Evolutionary conservation across 2,329 filamentous ascomycete genomes (phyloP), one percentile per base, ranked within the genome.

Genomic region (Fusarium sp.): DNA sequence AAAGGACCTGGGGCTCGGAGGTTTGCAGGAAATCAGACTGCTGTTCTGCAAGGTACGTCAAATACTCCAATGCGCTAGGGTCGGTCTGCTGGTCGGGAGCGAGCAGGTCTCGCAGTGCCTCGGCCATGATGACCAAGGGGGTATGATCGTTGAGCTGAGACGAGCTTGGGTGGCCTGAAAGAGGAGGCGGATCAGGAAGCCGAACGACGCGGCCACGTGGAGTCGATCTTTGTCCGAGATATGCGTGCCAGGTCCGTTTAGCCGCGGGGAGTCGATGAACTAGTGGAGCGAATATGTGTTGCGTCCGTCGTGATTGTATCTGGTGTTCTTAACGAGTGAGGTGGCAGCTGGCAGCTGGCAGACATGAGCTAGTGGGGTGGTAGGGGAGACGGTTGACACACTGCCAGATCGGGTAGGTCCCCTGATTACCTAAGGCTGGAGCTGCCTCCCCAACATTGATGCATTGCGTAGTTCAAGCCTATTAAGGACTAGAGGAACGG

Each of bases 1-100:
- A 86, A n/a, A 98, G 89, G 1, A 91, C 91, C 70, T 94, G 91
- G 1, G 93, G 92, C 82, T 99, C 96, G 8, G 89, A 91, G 27
- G 90, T 89, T 59, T 90, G 89, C 62, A 98, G 88, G 38, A 92
- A 90, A 27, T 91, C 87, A 59, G 97, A 87, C 14, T 94, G 91
- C 62, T 97, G 91, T 4, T 93, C 93, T 7, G 93, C 91, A 53
- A 98, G 87, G 69, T 92, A 90, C 68, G 90, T 88, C 55, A 98
- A 90, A 81, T 98, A 99, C 61, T 89, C 86, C 60, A 90, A 85
- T 12, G 90, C 90, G 40, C 87, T 84, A 11, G 86, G 81, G 79
- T 93, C 88, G 36, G 82, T 70, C 16, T 75, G 78, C 67, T 80
- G 70, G 46, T 75, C 72, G 5, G 79, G 73, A 22, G 75, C 80